Evolutionary conservation across 805 yeast genomes (phyloP).

Genomic region (Cyberlindnera americana): DNA sequence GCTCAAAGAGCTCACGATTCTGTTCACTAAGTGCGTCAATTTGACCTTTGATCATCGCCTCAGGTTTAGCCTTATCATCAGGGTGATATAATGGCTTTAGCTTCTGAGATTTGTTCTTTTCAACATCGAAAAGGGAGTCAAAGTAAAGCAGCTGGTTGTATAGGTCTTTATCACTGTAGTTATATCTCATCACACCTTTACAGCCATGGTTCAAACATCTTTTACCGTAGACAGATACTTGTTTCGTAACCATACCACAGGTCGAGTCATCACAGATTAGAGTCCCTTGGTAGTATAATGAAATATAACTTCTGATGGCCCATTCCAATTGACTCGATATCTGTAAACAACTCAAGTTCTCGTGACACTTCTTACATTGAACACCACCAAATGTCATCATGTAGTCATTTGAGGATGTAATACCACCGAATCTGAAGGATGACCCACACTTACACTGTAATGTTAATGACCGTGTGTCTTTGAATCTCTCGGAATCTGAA

Average conservation of each 20-base stretch:
- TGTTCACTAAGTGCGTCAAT: conserved; percentile 76
- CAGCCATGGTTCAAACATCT: conserved; percentile 62
- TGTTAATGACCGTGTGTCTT: conserved; percentile 51
- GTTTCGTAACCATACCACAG: conserved; percentile 78
- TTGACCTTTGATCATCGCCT: conserved; percentile 42
- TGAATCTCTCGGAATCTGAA: conserved; percentile 79
- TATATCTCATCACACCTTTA: conserved; percentile 78
- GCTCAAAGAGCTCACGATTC: conserved; percentile 58
- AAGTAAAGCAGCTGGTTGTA: conserved; percentile 85
- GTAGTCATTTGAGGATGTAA: conserved; percentile 59
- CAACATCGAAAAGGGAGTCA: conserved; percentile 75
- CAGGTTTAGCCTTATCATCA: conserved; percentile 34
- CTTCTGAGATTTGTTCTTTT: conserved; percentile 58
- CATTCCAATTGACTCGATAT: conserved; percentile 72
- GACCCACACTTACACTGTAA: conserved; percentile 62
- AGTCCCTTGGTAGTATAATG: conserved; percentile 84
- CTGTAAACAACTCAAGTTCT: conserved; percentile 46
- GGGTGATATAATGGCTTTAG: conserved; percentile 51
- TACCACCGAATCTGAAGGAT: conserved; percentile 69
- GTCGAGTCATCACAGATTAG: conserved; percentile 78
- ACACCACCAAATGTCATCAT: conserved; percentile 66
- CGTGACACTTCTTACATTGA: conserved; percentile 60
- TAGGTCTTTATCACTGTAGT: conserved; percentile 72
- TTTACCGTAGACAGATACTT: conserved; percentile 84
- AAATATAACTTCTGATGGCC: conserved; percentile 64